Evolutionary conservation across 306 rosid species (phyloP).

Genomic region (cucumber (Cucumis sativus)): DNA sequence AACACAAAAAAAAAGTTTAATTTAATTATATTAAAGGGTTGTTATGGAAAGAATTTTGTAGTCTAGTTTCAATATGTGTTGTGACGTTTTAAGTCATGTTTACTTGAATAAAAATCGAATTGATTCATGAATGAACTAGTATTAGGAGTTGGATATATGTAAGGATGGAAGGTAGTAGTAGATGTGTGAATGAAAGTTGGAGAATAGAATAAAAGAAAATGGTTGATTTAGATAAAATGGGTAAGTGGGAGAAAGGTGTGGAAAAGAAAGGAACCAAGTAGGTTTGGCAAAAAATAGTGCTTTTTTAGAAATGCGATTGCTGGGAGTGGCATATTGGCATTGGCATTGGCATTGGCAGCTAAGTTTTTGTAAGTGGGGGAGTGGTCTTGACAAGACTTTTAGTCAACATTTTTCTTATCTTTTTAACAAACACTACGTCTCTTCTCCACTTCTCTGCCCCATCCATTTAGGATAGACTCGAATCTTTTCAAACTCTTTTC

Average conservation of each 20-base stretch:
- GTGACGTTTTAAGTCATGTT: no score
- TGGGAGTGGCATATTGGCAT: not conserved
- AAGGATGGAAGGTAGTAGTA: no score
- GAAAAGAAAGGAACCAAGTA: not conserved
- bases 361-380: not conserved
- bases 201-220: no score
- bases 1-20: no score
- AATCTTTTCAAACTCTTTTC: not conserved
- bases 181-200: no score
- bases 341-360: not conserved
- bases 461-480: not conserved
- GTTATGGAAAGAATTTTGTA: no score
- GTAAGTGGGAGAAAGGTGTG: not conserved
- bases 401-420: not conserved
- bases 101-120: no score
- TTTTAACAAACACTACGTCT: not conserved
- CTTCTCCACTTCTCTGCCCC: not conserved
- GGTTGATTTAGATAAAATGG: not conserved
- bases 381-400: not conserved
- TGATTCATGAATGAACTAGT: no score
- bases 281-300: not conserved
- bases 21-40: no score
- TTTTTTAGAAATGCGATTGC: not conserved
- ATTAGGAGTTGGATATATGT: no score
- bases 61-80: no score